These are phyloP conservation scores for Coemansia reversa DNA, from an alignment of 192 early-diverging fungal genomes.

Conservation along the genomic window DNA sequence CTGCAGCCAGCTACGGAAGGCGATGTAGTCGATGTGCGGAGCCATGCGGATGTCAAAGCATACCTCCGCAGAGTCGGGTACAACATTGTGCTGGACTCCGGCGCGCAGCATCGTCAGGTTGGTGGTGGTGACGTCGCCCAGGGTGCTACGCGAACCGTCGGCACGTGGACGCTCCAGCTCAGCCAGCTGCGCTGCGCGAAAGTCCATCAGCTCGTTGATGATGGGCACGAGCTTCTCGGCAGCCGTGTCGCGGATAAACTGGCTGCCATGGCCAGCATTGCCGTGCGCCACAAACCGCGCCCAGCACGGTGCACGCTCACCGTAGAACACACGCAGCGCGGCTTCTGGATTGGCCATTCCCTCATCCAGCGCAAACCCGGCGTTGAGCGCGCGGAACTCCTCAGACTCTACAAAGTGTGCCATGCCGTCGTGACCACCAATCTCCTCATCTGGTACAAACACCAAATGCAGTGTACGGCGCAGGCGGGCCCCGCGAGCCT, in stretches of 20 bases:
- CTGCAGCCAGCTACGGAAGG: conserved; percentile 56
- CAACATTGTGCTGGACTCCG: conserved; percentile 79
- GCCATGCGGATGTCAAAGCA: conserved; percentile 77
- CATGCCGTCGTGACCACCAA: conserved; percentile 83
- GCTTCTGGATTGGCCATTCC: conserved; percentile 72
- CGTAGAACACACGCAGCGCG: conserved; percentile 76
- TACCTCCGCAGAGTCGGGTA: conserved; percentile 68
- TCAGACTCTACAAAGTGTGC: conserved; percentile 60
- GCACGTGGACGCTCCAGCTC: conserved; percentile 56
- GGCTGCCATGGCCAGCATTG: conserved; percentile 78
- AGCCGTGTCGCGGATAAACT: conserved; percentile 76
- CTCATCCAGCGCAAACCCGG: conserved; percentile 84
- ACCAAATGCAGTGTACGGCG: conserved; percentile 72
- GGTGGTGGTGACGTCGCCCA: conserved; percentile 79
- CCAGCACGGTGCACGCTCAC: conserved; percentile 86
- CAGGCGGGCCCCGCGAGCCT: conserved; percentile 56
- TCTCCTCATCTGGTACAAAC: conserved; percentile 85
- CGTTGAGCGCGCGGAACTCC: conserved; percentile 71
- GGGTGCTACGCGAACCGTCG: conserved; percentile 52
- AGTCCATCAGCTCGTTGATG: conserved; percentile 66
- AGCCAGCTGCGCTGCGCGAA: conserved; percentile 64
- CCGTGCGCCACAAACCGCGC: conserved; percentile 69
- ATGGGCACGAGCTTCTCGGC: conserved; percentile 66
- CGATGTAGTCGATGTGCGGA: conserved; percentile 63
- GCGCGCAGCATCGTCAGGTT: conserved; percentile 77